These are phyloP conservation scores for Lineolata rhizophorae DNA, from an alignment of 495 filamentous ascomycete genomes.

Conservation along the genomic window DNA sequence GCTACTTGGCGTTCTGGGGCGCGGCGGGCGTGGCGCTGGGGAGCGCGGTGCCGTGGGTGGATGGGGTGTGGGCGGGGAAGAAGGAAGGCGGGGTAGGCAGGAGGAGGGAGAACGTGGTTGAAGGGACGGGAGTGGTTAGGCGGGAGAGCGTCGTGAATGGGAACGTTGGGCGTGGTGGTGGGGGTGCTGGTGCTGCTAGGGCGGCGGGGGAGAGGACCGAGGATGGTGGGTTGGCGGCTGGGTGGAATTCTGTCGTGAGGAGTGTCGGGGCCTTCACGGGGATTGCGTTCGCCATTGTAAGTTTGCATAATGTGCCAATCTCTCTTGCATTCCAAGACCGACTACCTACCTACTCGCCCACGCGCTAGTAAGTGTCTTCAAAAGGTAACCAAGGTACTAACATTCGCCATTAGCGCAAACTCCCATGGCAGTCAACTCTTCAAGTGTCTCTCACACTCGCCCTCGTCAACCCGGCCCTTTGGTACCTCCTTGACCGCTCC, in stretches of 20 bases:
- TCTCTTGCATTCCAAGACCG: background rate
- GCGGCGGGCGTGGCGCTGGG: slow-evolving; percentile 54
- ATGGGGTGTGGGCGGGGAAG: slow-evolving; percentile 35
- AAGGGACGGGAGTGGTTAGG: slow-evolving; percentile 2
- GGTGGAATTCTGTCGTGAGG: slow-evolving; percentile 66
- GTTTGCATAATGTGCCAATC: slow-evolving; percentile 16
- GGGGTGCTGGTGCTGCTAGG: too few relatives aligned
- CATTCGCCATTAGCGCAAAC: slow-evolving; percentile 39
- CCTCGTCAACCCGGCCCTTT: slow-evolving; percentile 79
- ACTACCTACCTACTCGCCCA: slow-evolving; percentile 1
- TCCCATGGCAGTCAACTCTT: slow-evolving; percentile 83
- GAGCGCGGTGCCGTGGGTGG: slow-evolving; percentile 64
- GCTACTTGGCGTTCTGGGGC: slow-evolving; percentile 66
- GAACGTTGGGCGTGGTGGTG: too few relatives aligned
- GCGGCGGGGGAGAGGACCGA: slow-evolving; percentile 5
- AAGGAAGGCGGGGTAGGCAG: background rate
- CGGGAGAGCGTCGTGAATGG: slow-evolving; percentile 2
- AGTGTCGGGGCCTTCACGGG: slow-evolving; percentile 88
- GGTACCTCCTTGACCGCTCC: slow-evolving; percentile 88
- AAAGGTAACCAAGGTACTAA: slow-evolving; percentile 10
- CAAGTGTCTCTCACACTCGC: slow-evolving; percentile 83
- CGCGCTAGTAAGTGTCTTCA: background rate
- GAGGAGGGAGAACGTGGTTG: slow-evolving; percentile 5
- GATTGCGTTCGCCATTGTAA: slow-evolving; percentile 88
- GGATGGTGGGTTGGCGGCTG: slow-evolving; percentile 22